Evolutionary conservation across 257 asterid species (phyloP).

Genomic region (Euphrasia confusa): DNA sequence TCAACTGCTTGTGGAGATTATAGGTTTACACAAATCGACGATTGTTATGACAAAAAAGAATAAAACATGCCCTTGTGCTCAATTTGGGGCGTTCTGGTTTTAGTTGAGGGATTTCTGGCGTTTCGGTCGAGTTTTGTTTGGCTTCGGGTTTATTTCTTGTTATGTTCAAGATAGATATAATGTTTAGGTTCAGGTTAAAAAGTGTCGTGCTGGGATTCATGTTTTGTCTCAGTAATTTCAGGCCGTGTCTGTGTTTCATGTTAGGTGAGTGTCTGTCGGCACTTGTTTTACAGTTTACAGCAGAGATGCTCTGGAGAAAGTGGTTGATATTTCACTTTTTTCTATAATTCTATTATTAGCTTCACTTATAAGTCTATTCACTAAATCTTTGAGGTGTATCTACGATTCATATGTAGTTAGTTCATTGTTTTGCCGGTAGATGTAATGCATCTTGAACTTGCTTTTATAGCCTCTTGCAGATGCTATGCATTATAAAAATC

Average conservation of each 20-base stretch:
- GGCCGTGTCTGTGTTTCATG: not conserved
- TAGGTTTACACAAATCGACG: not conserved
- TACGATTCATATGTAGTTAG: not conserved
- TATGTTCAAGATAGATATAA: not conserved
- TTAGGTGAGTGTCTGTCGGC: not conserved
- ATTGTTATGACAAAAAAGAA: not conserved
- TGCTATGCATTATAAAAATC: slow-evolving; percentile 80
- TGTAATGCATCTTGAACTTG: slow-evolving; percentile 17
- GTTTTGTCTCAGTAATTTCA: not conserved
- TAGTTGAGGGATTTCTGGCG: too few species aligned
- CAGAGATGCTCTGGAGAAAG: not conserved
- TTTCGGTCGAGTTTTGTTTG: too few species aligned
- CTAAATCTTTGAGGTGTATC: slow-evolving; percentile 2
- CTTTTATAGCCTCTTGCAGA: slow-evolving; percentile 79
- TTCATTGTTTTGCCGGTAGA: not conserved
- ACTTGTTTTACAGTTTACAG: not conserved
- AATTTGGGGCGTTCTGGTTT: not conserved
- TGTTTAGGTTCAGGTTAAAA: not conserved
- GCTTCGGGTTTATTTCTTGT: not conserved
- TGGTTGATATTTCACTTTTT: not conserved
- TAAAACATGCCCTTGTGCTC: not conserved
- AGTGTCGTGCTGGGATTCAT: too few species aligned
- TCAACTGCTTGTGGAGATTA: not conserved
- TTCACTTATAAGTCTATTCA: not conserved
- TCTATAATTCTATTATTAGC: not conserved